Conservation (phyloP, 179 eudicot species). For the Silene noctiflora region DNA sequence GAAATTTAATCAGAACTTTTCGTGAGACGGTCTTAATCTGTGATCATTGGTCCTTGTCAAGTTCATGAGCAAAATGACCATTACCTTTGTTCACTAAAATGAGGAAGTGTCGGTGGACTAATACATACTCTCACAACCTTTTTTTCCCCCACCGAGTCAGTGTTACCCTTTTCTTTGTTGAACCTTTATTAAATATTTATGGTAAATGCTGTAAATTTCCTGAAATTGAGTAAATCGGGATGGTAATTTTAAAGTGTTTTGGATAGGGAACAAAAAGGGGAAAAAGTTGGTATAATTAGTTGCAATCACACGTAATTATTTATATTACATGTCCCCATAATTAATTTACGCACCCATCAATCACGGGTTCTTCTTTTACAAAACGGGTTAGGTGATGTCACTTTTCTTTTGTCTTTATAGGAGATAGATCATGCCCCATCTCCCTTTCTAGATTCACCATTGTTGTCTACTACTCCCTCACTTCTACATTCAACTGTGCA, state of each 20-base stretch:
- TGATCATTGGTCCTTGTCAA: background rate
- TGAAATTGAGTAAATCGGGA: background rate
- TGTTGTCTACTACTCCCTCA: background rate
- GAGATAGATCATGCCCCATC: conserved; percentile 2
- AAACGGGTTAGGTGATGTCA: conserved; percentile 17
- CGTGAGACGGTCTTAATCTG: too few species aligned
- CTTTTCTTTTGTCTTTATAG: conserved; percentile 19
- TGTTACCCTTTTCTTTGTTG: background rate
- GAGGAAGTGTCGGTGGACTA: conserved; percentile 33
- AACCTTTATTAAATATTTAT: conserved; percentile 10
- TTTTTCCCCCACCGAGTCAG: background rate
- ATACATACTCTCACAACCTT: background rate
- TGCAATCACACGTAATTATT: conserved; percentile 17
- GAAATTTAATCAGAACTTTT: too few species aligned
- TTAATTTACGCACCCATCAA: conserved; percentile 25
- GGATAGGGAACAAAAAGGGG: background rate
- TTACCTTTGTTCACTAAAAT: background rate
- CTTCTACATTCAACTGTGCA: too few species aligned
- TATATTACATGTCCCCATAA: background rate
- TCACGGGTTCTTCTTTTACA: conserved; percentile 27
- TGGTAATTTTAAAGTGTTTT: background rate
- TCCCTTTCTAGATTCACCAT: background rate
- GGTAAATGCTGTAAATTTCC: conserved; percentile 12
- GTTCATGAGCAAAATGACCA: background rate
- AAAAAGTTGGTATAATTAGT: conserved; percentile 7